Evolutionary conservation across 225 moss, liverwort and hornwort genomes (phyloP).

Genomic region (Straminergon stramineum): DNA sequence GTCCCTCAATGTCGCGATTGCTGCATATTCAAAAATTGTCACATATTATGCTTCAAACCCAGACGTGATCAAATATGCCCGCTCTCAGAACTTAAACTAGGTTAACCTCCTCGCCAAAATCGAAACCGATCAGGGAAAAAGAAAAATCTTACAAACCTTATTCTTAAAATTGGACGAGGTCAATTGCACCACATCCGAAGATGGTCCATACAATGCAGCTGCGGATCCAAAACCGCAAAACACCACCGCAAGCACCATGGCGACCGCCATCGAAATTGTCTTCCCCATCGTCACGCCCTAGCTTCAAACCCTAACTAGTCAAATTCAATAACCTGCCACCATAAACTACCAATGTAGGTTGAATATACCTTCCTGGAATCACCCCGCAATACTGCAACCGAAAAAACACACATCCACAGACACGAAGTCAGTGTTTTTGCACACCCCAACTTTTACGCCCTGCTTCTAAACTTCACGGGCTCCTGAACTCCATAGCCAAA

Average conservation of each 20-base stretch:
- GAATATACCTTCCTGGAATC: neutral
- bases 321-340: neutral
- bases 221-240: constrained; percentile 25
- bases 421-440: neutral
- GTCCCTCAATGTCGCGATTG: neutral
- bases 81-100: neutral
- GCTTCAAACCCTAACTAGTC: constrained; percentile 18
- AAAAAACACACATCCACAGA: neutral
- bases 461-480: neutral
- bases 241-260: constrained; percentile 21
- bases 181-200: constrained; percentile 75
- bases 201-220: constrained; percentile 59
- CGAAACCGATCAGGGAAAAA: neutral
- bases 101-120: neutral
- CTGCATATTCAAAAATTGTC: neutral
- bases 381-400: neutral
- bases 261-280: constrained; percentile 3
- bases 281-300: constrained; percentile 11
- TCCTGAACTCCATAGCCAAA: neutral
- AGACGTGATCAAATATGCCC: neutral
- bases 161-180: constrained; percentile 87
- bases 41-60: neutral
- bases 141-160: constrained; percentile 22
- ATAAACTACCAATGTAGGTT: constrained; percentile 3
- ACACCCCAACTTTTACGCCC: neutral